A percentile compares a stretch with the other conserved stretches of the same genome.
phyloP scores from a whole-genome alignment of 1,139 yeast species.

The Scheffersomyces parashehatae region DNA sequence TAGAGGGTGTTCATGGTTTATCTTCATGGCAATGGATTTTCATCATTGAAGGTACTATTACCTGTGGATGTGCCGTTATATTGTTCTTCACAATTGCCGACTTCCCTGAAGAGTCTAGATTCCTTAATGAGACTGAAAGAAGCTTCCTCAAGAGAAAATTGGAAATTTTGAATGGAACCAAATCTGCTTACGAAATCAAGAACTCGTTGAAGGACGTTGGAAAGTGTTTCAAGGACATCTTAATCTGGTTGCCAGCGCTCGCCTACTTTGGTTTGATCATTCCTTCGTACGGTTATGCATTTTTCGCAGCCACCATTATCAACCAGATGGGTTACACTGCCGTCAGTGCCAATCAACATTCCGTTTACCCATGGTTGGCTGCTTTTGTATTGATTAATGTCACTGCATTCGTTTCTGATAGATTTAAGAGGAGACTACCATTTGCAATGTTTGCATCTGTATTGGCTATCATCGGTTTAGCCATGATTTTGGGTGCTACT shows the following conservation, averaged over 20 bases:
- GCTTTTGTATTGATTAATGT: constrained; percentile 59
- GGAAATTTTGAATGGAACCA: constrained; percentile 50
- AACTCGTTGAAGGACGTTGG: constrained; percentile 42
- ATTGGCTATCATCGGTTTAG: constrained; percentile 55
- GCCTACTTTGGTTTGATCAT: constrained; percentile 64
- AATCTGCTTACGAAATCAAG: constrained; percentile 54
- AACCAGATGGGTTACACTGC: constrained; percentile 58
- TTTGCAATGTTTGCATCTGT: constrained; percentile 44
- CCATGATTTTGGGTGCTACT: constrained; percentile 46
- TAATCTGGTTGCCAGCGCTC: constrained; percentile 58
- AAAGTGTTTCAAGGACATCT: constrained; percentile 44
- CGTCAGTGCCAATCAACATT: constrained; percentile 62
- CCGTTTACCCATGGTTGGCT: constrained; percentile 72
- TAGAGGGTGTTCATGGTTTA: constrained; percentile 39
- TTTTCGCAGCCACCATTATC: constrained; percentile 67
- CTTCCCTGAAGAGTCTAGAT: constrained; percentile 54
- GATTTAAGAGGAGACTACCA: constrained; percentile 44
- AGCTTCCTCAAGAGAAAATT: constrained; percentile 54
- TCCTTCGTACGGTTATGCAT: constrained; percentile 73
- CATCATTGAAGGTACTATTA: constrained; percentile 70
- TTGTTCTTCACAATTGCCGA: constrained; percentile 70
- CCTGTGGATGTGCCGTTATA: constrained; percentile 59
- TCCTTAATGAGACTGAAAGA: constrained; percentile 49
- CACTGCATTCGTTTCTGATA: constrained; percentile 52
- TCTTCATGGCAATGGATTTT: constrained; percentile 75